Evolutionary conservation across 371 early-diverging fungal genomes (phyloP).

Genomic region (Mortierella sp.): DNA sequence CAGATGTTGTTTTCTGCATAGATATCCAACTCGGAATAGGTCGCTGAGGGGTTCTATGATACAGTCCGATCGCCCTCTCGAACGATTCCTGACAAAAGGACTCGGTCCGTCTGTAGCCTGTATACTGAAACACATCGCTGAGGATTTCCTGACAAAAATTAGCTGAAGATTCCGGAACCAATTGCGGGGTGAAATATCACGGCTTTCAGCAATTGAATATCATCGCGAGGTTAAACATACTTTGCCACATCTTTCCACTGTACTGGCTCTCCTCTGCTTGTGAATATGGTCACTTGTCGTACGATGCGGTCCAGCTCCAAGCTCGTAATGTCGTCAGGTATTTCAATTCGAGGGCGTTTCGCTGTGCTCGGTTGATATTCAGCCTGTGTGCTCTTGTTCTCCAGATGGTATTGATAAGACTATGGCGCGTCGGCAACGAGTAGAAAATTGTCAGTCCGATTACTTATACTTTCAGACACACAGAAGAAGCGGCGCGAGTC

Average conservation of each 20-base stretch:
- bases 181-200: background rate
- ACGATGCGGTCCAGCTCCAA: conserved; percentile 29
- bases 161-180: background rate
- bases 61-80: conserved; percentile 24
- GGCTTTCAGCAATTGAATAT: background rate
- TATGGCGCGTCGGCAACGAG: background rate
- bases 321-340: background rate
- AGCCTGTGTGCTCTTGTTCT: background rate
- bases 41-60: background rate
- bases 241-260: conserved; percentile 38
- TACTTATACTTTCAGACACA: too few species aligned
- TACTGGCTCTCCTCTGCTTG: conserved; percentile 14
- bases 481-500: too few species aligned
- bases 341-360: background rate
- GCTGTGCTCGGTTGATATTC: background rate
- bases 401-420: conserved; percentile 21
- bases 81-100: conserved; percentile 22
- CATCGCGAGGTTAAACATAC: background rate
- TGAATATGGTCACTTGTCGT: conserved; percentile 12
- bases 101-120: conserved; percentile 11
- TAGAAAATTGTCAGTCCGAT: too few species aligned
- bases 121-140: conserved; percentile 22
- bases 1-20: conserved; percentile 18
- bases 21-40: background rate
- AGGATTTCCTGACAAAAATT: background rate